phyloP scores from a whole-genome alignment of 225 moss, liverwort and hornwort species.

The Bryum argenteum region DNA sequence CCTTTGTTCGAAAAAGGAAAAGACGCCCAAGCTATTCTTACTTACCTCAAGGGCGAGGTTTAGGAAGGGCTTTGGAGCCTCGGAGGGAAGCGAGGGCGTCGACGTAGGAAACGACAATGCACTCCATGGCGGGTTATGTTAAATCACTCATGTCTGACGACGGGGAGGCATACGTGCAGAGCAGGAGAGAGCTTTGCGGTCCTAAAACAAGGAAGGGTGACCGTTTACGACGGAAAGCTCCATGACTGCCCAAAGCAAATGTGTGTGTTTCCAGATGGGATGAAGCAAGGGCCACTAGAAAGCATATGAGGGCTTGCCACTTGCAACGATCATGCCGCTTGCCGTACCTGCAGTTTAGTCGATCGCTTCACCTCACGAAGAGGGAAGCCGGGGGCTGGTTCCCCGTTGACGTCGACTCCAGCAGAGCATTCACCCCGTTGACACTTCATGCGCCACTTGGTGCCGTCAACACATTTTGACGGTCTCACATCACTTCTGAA shows the following conservation, averaged over 20 bases:
- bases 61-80: too few relatives aligned
- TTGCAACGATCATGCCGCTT: slow-evolving; percentile 7
- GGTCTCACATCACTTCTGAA: slow-evolving; percentile 19
- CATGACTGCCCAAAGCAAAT: slow-evolving; percentile 15
- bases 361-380: background rate
- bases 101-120: slow-evolving; percentile 29
- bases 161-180: slow-evolving; percentile 28
- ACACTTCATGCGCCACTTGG: slow-evolving; percentile 1
- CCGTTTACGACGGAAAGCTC: slow-evolving; percentile 13
- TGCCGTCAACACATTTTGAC: slow-evolving; percentile 21
- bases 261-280: background rate
- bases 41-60: background rate
- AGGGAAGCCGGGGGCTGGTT: background rate
- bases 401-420: background rate
- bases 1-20: background rate
- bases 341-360: background rate
- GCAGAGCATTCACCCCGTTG: background rate
- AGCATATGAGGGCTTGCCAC: slow-evolving; percentile 11
- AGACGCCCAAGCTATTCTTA: background rate
- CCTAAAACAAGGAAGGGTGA: slow-evolving; percentile 23
- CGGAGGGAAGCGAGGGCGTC: slow-evolving; percentile 4
- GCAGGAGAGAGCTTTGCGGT: slow-evolving; percentile 21
- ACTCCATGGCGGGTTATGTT: slow-evolving; percentile 4
- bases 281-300: slow-evolving; percentile 3
- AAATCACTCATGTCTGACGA: slow-evolving; percentile 21